Conservation (phyloP, 345 rosid genomes). For the Camelina hispida region DNA sequence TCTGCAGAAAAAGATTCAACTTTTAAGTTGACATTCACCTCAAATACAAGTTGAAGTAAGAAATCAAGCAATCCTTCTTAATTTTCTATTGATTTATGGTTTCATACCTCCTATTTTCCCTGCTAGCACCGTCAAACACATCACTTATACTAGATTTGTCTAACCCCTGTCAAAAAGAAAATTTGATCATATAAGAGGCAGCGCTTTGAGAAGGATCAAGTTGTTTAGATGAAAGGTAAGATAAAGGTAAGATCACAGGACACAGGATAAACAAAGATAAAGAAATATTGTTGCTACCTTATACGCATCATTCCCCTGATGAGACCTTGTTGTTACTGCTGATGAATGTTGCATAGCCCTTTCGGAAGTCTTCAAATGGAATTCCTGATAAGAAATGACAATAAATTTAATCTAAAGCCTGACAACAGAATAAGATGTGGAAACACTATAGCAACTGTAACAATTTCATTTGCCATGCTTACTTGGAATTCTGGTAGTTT, state of each 20-base stretch:
- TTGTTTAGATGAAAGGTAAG: constrained; percentile 1
- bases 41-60: constrained; percentile 9
- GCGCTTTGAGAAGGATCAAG: constrained; percentile 10
- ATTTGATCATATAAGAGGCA: constrained; percentile 32
- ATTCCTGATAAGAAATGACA: constrained; percentile 59
- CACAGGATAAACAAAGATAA: constrained; percentile 10
- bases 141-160: constrained; percentile 47
- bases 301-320: constrained; percentile 46
- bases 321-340: constrained; percentile 56
- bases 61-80: constrained; percentile 14
- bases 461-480: constrained; percentile 36
- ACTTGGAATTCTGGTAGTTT: constrained; percentile 87
- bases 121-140: constrained; percentile 47
- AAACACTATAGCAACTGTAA: constrained; percentile 1
- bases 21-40: constrained; percentile 23
- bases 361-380: constrained; percentile 81
- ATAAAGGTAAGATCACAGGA: neutral
- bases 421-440: neutral
- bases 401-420: constrained; percentile 34
- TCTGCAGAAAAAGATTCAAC: constrained; percentile 42
- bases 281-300: constrained; percentile 52
- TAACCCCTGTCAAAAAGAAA: constrained; percentile 52
- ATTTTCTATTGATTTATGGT: neutral
- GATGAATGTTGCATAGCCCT: constrained; percentile 83
- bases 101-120: constrained; percentile 61